Evolutionary conservation across 345 rosid species (phyloP).

Genomic region (Populus pruinosa): DNA sequence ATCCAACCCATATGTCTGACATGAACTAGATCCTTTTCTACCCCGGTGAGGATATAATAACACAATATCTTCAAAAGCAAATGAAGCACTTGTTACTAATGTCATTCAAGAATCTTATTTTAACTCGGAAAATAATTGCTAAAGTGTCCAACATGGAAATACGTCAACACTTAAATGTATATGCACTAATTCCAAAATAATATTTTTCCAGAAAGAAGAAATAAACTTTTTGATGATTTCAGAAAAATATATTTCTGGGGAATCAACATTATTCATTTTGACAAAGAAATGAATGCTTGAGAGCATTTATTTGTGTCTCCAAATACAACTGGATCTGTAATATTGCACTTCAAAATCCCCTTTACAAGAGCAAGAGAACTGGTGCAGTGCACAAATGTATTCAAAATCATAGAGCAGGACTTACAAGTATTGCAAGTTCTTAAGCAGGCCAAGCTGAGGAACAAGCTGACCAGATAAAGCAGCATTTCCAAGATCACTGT

Average conservation of each 20-base stretch:
- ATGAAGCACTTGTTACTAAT: too few species aligned
- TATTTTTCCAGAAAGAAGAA: background rate
- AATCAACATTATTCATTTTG: background rate
- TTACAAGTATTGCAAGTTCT: slow-evolving; percentile 92
- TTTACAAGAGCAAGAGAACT: background rate
- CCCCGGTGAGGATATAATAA: background rate
- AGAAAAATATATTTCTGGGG: background rate
- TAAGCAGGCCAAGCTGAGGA: slow-evolving; percentile 85
- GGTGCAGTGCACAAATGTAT: background rate
- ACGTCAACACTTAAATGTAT: background rate
- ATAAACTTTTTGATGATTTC: background rate
- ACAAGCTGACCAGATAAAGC: slow-evolving; percentile 92
- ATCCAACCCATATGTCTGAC: background rate
- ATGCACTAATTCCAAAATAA: background rate
- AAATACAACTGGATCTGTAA: background rate
- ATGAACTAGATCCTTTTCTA: background rate
- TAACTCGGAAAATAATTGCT: background rate
- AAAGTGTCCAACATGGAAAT: background rate
- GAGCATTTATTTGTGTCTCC: background rate
- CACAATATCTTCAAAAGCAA: too few species aligned
- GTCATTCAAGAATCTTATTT: background rate
- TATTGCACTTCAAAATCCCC: background rate
- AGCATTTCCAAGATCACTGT: slow-evolving; percentile 95
- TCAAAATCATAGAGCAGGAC: slow-evolving; percentile 20
- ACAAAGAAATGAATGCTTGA: background rate